Evolutionary conservation across 768 basidiomycete genomes (phyloP).

Genomic region (Leccinum ochraceum): DNA sequence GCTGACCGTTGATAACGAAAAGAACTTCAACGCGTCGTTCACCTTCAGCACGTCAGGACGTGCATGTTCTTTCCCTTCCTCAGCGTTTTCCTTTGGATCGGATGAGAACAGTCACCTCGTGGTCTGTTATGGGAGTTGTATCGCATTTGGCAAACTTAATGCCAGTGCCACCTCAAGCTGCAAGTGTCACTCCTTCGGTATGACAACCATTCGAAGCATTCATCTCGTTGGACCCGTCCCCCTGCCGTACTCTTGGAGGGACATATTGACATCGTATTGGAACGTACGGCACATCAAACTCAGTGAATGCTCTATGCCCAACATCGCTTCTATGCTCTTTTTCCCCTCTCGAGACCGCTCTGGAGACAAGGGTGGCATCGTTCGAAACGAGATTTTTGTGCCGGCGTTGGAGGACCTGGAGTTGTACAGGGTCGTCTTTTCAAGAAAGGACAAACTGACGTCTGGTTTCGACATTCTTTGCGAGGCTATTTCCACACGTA

Average conservation of each 20-base stretch:
- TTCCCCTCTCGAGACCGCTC: neutral
- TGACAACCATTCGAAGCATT: constrained; percentile 2
- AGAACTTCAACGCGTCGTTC: neutral
- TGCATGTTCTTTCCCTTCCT: neutral
- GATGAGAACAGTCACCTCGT: constrained; percentile 3
- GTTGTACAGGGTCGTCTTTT: neutral
- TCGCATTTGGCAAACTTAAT: neutral
- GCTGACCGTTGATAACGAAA: neutral
- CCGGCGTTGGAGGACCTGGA: neutral
- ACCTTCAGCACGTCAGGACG: neutral
- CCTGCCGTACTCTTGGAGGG: constrained; percentile 4
- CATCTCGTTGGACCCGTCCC: neutral
- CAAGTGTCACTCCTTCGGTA: neutral
- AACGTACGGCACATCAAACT: constrained; percentile 8
- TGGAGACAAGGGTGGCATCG: neutral
- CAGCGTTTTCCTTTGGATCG: neutral
- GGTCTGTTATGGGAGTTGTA: neutral
- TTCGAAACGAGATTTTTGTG: neutral
- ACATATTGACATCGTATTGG: neutral
- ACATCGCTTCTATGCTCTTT: neutral
- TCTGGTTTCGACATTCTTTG: neutral
- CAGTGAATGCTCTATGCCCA: neutral
- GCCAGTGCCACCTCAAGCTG: neutral
- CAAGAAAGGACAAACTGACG: neutral
- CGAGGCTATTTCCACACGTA: neutral